These are phyloP conservation scores for Thielaviopsis euricoi DNA, from an alignment of 2,329 filamentous ascomycete species.

Conservation along the genomic window DNA sequence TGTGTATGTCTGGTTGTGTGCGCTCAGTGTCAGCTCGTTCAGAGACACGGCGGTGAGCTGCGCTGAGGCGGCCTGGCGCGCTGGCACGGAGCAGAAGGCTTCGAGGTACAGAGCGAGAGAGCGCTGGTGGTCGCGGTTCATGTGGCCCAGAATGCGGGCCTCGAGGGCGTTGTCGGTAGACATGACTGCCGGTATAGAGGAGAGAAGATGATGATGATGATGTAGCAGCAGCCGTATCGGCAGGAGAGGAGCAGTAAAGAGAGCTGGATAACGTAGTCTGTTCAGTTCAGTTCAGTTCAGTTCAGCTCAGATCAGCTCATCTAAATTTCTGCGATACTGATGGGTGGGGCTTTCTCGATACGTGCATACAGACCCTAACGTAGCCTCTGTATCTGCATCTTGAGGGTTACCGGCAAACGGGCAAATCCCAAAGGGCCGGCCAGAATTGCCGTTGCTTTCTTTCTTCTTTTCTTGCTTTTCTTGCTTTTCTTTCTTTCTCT, in stretches of 20 bases:
- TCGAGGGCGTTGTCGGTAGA: conserved; percentile 18
- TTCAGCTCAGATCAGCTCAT: neutral
- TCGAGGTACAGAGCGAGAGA: conserved; percentile 51
- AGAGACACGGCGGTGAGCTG: conserved; percentile 20
- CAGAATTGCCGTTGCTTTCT: conserved; percentile 3
- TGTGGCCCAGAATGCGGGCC: conserved; percentile 48
- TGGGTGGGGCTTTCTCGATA: neutral
- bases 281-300: neutral
- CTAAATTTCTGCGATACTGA: neutral
- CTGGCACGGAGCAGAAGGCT: neutral
- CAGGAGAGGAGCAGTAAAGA: neutral
- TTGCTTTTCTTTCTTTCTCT: neutral
- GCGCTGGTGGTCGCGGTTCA: conserved; percentile 68
- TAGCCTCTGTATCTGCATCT: too few relatives aligned
- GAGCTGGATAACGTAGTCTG: neutral
- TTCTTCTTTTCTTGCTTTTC: conserved; percentile 1
- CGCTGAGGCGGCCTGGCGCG: neutral
- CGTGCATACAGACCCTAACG: neutral
- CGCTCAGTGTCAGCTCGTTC: conserved; percentile 43
- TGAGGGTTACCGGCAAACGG: conserved; percentile 1
- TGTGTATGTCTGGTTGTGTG: conserved; percentile 27
- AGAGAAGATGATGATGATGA: neutral
- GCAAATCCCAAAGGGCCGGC: neutral
- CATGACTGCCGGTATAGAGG: neutral
- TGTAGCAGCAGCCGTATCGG: too few relatives aligned